These are phyloP conservation scores for Pythium brachiatum DNA, from an alignment of 352 stramenopile genomes.

Conservation along the genomic window DNA sequence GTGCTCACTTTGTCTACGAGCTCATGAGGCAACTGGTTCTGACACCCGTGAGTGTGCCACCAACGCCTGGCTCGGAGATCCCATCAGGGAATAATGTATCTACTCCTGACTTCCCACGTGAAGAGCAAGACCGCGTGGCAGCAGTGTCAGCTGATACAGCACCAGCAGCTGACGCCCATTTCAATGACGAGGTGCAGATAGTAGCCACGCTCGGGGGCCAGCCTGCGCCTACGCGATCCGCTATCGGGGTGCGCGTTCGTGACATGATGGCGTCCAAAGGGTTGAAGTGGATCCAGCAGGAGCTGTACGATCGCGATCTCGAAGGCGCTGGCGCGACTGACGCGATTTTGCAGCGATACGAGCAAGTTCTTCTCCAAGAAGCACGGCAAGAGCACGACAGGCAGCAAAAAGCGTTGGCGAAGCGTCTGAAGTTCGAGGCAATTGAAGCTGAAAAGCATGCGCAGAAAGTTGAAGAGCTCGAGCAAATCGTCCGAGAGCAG, in stretches of 20 bases:
- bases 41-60: conserved; percentile 3
- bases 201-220: background rate
- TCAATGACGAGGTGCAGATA: background rate
- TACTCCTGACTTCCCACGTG: too few relatives aligned
- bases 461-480: conserved; percentile 36
- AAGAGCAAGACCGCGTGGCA: too few relatives aligned
- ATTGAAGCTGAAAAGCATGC: conserved; percentile 36
- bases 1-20: conserved; percentile 45
- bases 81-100: too few relatives aligned
- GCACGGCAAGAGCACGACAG: conserved; percentile 11
- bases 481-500: conserved; percentile 36
- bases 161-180: background rate
- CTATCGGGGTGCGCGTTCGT: conserved; percentile 25
- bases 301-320: conserved; percentile 70
- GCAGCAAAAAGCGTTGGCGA: background rate
- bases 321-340: conserved; percentile 49
- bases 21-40: conserved; percentile 47
- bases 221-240: background rate
- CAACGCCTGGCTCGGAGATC: too few relatives aligned
- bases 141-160: too few relatives aligned
- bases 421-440: conserved; percentile 18
- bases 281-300: conserved; percentile 76
- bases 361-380: conserved; percentile 42
- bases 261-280: conserved; percentile 36
- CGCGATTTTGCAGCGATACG: conserved; percentile 43